These are phyloP conservation scores for Pseudogymnoascus sp. DNA, from an alignment of 2,329 filamentous ascomycete genomes.

Conservation along the genomic window DNA sequence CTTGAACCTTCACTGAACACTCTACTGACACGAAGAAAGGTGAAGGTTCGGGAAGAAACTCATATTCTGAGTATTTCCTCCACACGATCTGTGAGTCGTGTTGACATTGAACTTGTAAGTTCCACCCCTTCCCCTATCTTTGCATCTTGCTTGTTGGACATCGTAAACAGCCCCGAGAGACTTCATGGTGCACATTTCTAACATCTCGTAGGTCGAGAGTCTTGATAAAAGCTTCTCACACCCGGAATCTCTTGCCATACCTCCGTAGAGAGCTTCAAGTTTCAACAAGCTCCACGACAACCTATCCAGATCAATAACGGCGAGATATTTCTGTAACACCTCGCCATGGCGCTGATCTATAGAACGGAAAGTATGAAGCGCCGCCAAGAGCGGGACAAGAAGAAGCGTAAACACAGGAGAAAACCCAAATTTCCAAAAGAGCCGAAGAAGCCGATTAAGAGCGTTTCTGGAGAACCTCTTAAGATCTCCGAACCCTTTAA, in stretches of 20 bases:
- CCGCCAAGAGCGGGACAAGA: not conserved
- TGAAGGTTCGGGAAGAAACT: not conserved
- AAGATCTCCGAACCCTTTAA: not conserved
- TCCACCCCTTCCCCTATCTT: not conserved
- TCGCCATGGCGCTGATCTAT: not conserved
- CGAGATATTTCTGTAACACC: not conserved
- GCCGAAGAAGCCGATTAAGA: not conserved
- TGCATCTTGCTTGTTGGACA: not conserved
- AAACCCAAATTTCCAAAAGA: not conserved
- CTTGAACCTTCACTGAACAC: not conserved
- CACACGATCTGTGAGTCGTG: not conserved
- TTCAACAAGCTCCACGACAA: not conserved
- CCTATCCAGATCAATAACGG: not conserved
- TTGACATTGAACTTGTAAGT: not conserved
- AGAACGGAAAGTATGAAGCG: not conserved
- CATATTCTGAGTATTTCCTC: not conserved
- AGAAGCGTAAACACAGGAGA: not conserved
- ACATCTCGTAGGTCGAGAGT: not conserved
- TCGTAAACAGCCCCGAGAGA: not conserved
- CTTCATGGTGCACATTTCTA: not conserved
- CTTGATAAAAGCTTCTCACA: not conserved
- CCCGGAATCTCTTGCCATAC: not conserved
- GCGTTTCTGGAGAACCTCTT: not conserved
- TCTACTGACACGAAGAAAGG: not conserved
- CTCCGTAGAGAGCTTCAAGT: not conserved